phyloP scores from a whole-genome alignment of 768 basidiomycete genomes.

The Psilocybe tampanensis region DNA sequence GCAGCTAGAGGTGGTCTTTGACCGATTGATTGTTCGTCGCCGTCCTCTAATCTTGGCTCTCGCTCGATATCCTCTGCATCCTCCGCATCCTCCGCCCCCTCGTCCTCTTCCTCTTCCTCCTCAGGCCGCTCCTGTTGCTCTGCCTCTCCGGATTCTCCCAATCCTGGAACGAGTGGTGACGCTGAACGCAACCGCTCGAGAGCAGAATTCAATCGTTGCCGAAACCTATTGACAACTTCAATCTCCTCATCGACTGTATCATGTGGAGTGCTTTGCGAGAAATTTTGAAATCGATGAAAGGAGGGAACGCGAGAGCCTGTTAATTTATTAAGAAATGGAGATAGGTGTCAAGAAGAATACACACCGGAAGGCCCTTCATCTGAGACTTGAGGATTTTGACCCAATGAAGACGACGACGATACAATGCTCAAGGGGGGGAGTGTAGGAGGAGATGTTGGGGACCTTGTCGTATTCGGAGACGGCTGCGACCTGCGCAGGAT shows the following conservation, averaged over 20 bases:
- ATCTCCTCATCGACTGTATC: not conserved
- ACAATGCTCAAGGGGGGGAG: conserved; percentile 36
- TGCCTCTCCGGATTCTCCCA: conserved; percentile 8
- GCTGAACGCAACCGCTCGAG: conserved; percentile 33
- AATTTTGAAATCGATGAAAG: not conserved
- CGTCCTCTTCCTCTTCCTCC: conserved; percentile 3
- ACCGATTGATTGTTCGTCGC: not conserved
- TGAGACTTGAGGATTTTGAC: no score
- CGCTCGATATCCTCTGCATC: no score
- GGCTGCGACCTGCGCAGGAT: conserved; percentile 28
- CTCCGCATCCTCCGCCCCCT: conserved; percentile 9
- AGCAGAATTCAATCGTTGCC: conserved; percentile 35
- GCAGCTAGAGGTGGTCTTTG: conserved; percentile 3
- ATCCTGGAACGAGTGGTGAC: conserved; percentile 31
- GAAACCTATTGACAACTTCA: conserved; percentile 18
- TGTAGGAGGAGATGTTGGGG: conserved; percentile 33
- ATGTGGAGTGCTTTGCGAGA: not conserved
- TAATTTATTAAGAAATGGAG: not conserved
- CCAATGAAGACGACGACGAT: not conserved
- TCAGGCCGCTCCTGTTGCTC: not conserved
- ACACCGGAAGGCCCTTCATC: conserved; percentile 1
- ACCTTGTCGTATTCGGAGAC: conserved; percentile 20
- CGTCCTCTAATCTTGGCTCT: no score
- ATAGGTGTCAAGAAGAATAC: not conserved
- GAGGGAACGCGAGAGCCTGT: no score